Evolutionary conservation across 805 yeast species (phyloP).

Genomic region (Teunomyces panamensis): DNA sequence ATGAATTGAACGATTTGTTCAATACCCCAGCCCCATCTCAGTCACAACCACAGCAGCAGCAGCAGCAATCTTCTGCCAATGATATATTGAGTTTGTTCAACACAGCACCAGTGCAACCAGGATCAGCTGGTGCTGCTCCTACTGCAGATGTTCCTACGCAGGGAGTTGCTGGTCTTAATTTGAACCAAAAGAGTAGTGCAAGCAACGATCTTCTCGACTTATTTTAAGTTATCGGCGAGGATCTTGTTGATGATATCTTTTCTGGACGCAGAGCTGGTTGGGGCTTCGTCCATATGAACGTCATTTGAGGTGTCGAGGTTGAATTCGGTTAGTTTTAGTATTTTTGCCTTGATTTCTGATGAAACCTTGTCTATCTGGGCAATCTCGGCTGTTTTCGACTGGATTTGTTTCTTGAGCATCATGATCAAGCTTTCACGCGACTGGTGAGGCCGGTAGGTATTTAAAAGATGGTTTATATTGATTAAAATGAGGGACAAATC

Average conservation of each 20-base stretch:
- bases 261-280: not conserved
- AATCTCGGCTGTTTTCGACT: constrained; percentile 56
- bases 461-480: constrained; percentile 87
- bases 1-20: constrained; percentile 75
- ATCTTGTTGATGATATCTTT: constrained; percentile 5
- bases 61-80: constrained; percentile 18
- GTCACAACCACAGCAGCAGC: constrained; percentile 5
- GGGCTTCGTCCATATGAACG: constrained; percentile 2
- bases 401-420: constrained; percentile 68
- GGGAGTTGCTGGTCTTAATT: not conserved
- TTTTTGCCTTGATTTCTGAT: constrained; percentile 34
- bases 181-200: constrained; percentile 6
- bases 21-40: constrained; percentile 29
- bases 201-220: constrained; percentile 38
- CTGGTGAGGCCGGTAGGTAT: constrained; percentile 94
- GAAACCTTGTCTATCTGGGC: constrained; percentile 40
- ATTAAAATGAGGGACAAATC: constrained; percentile 76
- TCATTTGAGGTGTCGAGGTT: constrained; percentile 1
- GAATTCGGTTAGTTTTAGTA: constrained; percentile 20
- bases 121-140: constrained; percentile 4
- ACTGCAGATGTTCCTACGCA: constrained; percentile 1
- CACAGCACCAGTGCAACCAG: constrained; percentile 5
- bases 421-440: constrained; percentile 84
- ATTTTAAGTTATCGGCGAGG: constrained; percentile 18
- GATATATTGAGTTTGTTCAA: constrained; percentile 50